These are phyloP conservation scores for Stentor coeruleus DNA, from an alignment of 73 alveolate species.

Conservation along the genomic window DNA sequence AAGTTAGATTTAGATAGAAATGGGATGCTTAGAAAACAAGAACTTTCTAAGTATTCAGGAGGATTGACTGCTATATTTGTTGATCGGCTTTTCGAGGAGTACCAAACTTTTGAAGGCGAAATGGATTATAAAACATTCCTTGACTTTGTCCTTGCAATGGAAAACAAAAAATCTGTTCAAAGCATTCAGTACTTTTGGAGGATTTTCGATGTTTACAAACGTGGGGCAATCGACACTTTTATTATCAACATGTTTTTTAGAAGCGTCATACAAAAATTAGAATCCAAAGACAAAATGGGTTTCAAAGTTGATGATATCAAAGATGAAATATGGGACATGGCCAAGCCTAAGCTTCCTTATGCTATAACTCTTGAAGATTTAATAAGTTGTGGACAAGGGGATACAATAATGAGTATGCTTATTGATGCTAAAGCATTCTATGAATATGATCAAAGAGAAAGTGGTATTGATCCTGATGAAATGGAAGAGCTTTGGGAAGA, in stretches of 20 bases:
- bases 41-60: constrained; percentile 73
- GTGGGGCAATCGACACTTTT: constrained; percentile 87
- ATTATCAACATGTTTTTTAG: constrained; percentile 92
- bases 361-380: constrained; percentile 71
- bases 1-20: constrained; percentile 89
- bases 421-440: not conserved
- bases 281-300: constrained; percentile 75
- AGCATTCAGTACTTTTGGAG: constrained; percentile 74
- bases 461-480: not conserved
- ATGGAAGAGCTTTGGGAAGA: not conserved
- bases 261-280: constrained; percentile 68
- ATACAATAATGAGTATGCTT: not conserved
- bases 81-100: constrained; percentile 93
- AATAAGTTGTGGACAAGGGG: not conserved
- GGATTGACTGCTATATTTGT: constrained; percentile 88
- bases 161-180: constrained; percentile 90
- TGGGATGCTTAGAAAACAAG: constrained; percentile 91
- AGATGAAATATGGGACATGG: constrained; percentile 95
- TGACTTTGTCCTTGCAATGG: constrained; percentile 98
- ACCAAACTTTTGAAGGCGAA: constrained; percentile 90
- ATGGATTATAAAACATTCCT: constrained; percentile 96
- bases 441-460: not conserved
- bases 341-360: constrained; percentile 73
- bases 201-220: constrained; percentile 81
- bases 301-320: constrained; percentile 89